Evolutionary conservation across 192 early-diverging fungal genomes (phyloP).

Genomic region (Lunasporangiospora selenospora): DNA sequence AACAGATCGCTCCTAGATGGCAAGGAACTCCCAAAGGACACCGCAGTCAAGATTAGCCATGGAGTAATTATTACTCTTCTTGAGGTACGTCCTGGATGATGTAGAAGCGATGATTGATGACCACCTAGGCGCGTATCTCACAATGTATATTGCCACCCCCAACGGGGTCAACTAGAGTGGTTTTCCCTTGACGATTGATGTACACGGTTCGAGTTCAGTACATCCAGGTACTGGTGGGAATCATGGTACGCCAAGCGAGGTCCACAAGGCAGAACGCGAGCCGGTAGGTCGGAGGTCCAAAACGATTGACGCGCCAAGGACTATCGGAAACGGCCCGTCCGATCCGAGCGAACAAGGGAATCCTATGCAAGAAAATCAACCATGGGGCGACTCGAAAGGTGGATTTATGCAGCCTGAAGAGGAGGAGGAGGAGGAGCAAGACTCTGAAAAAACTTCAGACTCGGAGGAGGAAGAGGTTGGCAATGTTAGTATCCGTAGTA

Average conservation of each 20-base stretch:
- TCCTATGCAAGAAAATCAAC: neutral
- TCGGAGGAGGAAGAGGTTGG: slow-evolving; percentile 12
- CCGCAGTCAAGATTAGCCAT: neutral
- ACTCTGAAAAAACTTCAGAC: slow-evolving; percentile 20
- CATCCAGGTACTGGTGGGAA: neutral
- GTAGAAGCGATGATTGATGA: too few species aligned
- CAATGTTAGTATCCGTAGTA: neutral
- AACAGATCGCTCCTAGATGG: slow-evolving; percentile 29
- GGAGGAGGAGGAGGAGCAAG: neutral
- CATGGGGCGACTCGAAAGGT: neutral
- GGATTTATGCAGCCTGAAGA: too few species aligned
- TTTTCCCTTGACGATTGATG: neutral
- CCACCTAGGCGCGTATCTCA: too few species aligned
- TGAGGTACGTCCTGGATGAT: slow-evolving; percentile 11
- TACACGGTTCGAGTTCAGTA: neutral
- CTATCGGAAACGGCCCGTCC: neutral
- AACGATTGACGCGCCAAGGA: neutral
- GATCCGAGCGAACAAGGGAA: neutral
- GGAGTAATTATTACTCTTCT: slow-evolving; percentile 18
- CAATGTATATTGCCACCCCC: too few species aligned
- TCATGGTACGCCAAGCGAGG: neutral
- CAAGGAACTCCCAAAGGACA: slow-evolving; percentile 12
- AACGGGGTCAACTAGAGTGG: too few species aligned
- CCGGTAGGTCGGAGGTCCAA: neutral
- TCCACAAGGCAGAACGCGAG: neutral